A percentile compares a stretch with the other conserved stretches of the same genome.
These are phyloP conservation scores for Piper betle DNA, from an alignment of 164 flowering plant species.

Conservation along the genomic window DNA sequence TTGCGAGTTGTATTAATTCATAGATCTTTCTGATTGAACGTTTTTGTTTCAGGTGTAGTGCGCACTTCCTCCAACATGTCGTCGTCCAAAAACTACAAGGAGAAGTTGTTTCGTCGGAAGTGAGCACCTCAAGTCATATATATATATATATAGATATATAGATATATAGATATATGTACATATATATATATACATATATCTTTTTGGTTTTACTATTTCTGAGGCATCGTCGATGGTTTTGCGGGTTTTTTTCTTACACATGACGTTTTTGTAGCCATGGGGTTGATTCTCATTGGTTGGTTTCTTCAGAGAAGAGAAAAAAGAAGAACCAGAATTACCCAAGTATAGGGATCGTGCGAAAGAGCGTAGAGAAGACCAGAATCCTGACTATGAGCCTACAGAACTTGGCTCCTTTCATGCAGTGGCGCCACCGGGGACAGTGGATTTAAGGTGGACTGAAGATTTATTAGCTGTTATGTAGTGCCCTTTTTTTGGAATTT, in stretches of 20 bases:
- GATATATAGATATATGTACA: too few species aligned
- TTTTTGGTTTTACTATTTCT: background rate
- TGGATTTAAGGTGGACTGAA: slow-evolving; percentile 35
- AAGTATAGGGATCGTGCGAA: slow-evolving; percentile 89
- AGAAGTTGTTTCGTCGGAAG: slow-evolving; percentile 54
- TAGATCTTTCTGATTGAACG: too few species aligned
- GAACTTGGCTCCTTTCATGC: slow-evolving; percentile 84
- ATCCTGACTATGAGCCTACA: slow-evolving; percentile 85
- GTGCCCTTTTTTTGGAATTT: background rate
- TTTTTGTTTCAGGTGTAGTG: too few species aligned
- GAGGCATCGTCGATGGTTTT: background rate
- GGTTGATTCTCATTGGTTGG: background rate
- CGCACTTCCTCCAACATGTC: slow-evolving; percentile 6
- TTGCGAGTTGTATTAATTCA: too few species aligned
- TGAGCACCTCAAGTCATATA: slow-evolving; percentile 19
- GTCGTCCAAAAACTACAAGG: slow-evolving; percentile 32
- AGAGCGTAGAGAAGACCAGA: slow-evolving; percentile 93
- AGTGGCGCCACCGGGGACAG: slow-evolving; percentile 92
- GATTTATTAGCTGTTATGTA: background rate
- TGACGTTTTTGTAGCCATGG: background rate
- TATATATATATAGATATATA: too few species aligned
- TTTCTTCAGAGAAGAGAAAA: slow-evolving; percentile 63
- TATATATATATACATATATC: background rate
- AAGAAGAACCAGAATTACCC: slow-evolving; percentile 75
- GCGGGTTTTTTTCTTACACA: background rate